These are phyloP conservation scores for Sphaerulina musiva DNA, from an alignment of 2,329 filamentous ascomycete genomes.

Conservation along the genomic window DNA sequence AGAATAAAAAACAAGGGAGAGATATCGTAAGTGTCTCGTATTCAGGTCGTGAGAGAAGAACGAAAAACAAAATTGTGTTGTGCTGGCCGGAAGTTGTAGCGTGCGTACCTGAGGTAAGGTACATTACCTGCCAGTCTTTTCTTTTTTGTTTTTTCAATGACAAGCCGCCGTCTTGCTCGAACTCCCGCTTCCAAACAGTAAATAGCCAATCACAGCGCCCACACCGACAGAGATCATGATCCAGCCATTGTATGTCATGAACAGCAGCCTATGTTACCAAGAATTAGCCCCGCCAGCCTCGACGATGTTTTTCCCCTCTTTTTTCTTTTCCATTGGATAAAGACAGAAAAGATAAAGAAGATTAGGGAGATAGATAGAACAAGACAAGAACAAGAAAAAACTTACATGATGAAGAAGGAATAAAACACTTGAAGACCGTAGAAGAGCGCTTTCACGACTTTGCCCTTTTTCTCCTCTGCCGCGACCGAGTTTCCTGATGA, in stretches of 20 bases:
- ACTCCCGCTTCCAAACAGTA: constrained; percentile 64
- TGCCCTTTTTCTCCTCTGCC: constrained; percentile 56
- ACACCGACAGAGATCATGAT: constrained; percentile 88
- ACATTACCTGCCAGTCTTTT: too few species aligned
- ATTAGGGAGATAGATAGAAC: too few species aligned
- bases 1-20: constrained; percentile 8
- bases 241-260: constrained; percentile 99
- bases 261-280: constrained; percentile 66
- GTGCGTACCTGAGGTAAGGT: too few species aligned
- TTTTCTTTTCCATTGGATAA: too few species aligned
- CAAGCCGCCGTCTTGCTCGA: constrained; percentile 84
- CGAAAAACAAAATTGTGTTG: neutral
- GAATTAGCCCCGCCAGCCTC: neutral
- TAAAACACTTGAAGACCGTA: constrained; percentile 97
- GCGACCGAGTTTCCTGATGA: constrained; percentile 34
- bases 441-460: constrained; percentile 70
- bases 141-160: constrained; percentile 54
- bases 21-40: neutral
- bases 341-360: too few species aligned
- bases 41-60: neutral
- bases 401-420: constrained; percentile 98
- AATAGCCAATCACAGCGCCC: constrained; percentile 82
- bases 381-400: neutral
- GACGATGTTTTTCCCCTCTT: too few species aligned
- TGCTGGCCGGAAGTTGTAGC: neutral